phyloP scores from a whole-genome alignment of 306 rosid species.

The Macrotyloma uniflorum region DNA sequence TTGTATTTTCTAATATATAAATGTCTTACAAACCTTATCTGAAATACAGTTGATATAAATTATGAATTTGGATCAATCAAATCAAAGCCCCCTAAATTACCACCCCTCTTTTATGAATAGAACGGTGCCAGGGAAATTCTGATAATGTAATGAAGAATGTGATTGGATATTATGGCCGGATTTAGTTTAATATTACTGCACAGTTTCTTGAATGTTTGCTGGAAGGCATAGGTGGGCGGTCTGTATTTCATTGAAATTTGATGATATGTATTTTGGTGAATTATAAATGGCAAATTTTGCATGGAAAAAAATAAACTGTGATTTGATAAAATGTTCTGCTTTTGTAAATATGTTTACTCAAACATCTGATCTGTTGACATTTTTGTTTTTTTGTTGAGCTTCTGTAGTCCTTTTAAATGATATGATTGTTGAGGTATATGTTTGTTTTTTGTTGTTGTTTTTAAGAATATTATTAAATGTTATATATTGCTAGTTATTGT shows the following conservation, averaged over 20 bases:
- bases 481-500: not conserved
- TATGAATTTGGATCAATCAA: conserved; percentile 16
- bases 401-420: not conserved
- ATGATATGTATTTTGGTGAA: conserved; percentile 26
- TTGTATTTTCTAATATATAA: conserved; percentile 2
- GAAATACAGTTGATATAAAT: conserved; percentile 14
- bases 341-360: not conserved
- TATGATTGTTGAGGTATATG: not conserved
- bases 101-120: conserved; percentile 16
- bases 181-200: conserved; percentile 24
- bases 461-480: not conserved
- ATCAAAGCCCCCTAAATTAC: conserved; percentile 17
- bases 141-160: not conserved
- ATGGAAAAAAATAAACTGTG: not conserved
- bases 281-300: conserved; percentile 8
- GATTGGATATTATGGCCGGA: conserved; percentile 19
- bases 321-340: not conserved
- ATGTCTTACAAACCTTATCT: not conserved
- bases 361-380: not conserved
- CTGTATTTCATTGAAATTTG: conserved; percentile 15
- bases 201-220: conserved; percentile 25
- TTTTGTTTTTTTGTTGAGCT: conserved; percentile 2
- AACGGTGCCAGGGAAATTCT: conserved; percentile 16
- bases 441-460: not conserved
- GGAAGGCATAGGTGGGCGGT: conserved; percentile 10